Conservation (phyloP, 257 asterid genomes). For the Rubia yunnanensis region DNA sequence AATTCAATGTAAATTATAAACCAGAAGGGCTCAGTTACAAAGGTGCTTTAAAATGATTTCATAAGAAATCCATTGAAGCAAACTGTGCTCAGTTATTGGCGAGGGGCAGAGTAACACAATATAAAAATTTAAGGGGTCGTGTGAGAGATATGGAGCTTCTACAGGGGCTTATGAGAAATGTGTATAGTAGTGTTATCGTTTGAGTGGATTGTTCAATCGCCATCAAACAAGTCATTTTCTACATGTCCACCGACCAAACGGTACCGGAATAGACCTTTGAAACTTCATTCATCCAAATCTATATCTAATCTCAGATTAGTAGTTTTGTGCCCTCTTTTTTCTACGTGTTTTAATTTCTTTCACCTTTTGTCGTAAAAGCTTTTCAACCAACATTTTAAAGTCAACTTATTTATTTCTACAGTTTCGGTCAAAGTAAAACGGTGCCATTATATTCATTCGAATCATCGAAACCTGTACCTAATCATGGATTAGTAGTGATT, state of each 20-base stretch:
- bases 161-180: too few species aligned
- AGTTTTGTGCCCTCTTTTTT: background rate
- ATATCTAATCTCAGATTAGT: background rate
- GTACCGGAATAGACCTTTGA: background rate
- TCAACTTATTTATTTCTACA: background rate
- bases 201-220: background rate
- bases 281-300: background rate
- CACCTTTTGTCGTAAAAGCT: too few species aligned
- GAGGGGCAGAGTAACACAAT: too few species aligned
- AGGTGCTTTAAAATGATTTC: too few species aligned
- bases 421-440: too few species aligned
- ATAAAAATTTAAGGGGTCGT: background rate
- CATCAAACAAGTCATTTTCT: constrained; percentile 14
- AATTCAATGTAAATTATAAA: too few species aligned
- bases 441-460: background rate
- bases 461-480: background rate
- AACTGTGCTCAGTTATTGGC: too few species aligned
- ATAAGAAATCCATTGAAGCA: too few species aligned
- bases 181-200: too few species aligned
- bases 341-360: background rate
- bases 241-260: constrained; percentile 34
- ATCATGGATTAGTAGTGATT: background rate
- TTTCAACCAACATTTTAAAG: background rate
- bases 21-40: too few species aligned
- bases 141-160: background rate